These are phyloP conservation scores for Trichosphaerium sp. DNA, from an alignment of 78 protist species.

Conservation along the genomic window DNA sequence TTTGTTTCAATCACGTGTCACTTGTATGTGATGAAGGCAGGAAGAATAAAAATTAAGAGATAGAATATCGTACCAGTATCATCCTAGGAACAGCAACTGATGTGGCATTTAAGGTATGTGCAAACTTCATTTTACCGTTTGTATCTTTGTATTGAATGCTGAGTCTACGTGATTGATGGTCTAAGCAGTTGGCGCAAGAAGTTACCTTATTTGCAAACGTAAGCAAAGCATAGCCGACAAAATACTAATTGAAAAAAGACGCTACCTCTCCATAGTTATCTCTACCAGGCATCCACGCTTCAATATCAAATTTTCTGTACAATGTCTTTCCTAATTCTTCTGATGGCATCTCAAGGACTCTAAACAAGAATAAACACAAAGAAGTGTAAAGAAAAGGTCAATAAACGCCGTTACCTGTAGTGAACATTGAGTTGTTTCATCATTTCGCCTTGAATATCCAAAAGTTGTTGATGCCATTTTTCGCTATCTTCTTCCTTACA, in stretches of 20 bases:
- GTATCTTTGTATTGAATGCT: neutral
- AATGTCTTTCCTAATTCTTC: slow-evolving; percentile 77
- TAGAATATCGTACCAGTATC: no score
- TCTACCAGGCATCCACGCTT: slow-evolving; percentile 82
- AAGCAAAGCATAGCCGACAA: neutral
- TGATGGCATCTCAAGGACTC: slow-evolving; percentile 74
- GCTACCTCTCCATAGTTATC: slow-evolving; percentile 69
- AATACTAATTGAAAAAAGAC: neutral
- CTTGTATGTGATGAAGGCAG: no score
- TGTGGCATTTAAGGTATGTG: slow-evolving; percentile 86
- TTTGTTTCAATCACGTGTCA: no score
- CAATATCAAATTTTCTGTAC: slow-evolving; percentile 74
- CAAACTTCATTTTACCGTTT: neutral
- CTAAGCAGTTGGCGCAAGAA: slow-evolving; percentile 82
- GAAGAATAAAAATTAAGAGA: no score
- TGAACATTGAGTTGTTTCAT: slow-evolving; percentile 38
- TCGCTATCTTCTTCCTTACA: slow-evolving; percentile 30
- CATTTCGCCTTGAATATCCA: slow-evolving; percentile 32
- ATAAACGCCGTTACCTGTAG: neutral
- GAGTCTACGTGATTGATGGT: slow-evolving; percentile 68
- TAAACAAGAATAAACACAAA: neutral
- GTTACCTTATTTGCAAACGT: neutral
- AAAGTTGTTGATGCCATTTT: neutral
- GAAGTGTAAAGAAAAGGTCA: neutral
- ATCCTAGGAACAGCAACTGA: slow-evolving; percentile 70